A percentile compares a stretch with the other conserved stretches of the same genome.
These are phyloP conservation scores for Naematelia aurantialba DNA, from an alignment of 768 basidiomycete species.

Conservation along the genomic window DNA sequence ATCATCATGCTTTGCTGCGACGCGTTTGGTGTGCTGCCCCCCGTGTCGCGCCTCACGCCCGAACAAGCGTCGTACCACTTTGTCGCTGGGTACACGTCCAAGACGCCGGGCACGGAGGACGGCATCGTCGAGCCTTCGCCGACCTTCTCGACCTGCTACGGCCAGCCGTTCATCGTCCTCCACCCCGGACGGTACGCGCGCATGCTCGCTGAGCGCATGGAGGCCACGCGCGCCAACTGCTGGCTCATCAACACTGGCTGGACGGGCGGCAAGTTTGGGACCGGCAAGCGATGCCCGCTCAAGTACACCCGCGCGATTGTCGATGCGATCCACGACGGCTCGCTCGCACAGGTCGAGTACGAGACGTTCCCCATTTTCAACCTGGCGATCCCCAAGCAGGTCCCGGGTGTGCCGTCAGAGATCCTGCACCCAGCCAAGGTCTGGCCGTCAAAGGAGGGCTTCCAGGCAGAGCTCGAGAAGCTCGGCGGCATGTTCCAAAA, in stretches of 20 bases:
- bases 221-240: slow-evolving; percentile 80
- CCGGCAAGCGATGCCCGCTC: slow-evolving; percentile 91
- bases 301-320: slow-evolving; percentile 93
- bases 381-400: slow-evolving; percentile 72
- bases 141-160: slow-evolving; percentile 98
- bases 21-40: slow-evolving; percentile 95
- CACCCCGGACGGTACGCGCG: slow-evolving; percentile 93
- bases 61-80: slow-evolving; percentile 98
- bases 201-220: slow-evolving; percentile 95
- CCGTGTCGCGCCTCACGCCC: slow-evolving; percentile 84
- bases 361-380: slow-evolving; percentile 78
- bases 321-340: slow-evolving; percentile 92
- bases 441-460: slow-evolving; percentile 85
- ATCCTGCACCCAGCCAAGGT: slow-evolving; percentile 82
- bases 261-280: slow-evolving; percentile 87
- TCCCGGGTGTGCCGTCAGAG: slow-evolving; percentile 85
- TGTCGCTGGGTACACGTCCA: slow-evolving; percentile 84
- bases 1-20: slow-evolving; percentile 79
- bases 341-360: slow-evolving; percentile 79
- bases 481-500: slow-evolving; percentile 89
- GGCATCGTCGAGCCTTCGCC: slow-evolving; percentile 97
- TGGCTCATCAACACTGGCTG: slow-evolving; percentile 96
- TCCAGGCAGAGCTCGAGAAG: slow-evolving; percentile 80
- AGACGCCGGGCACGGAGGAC: slow-evolving; percentile 98
- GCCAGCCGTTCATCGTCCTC: slow-evolving; percentile 97